Evolutionary conservation across 768 basidiomycete species (phyloP), one percentile per base, ranked within the genome.

Genomic region (Tricholoma saponaceum): DNA sequence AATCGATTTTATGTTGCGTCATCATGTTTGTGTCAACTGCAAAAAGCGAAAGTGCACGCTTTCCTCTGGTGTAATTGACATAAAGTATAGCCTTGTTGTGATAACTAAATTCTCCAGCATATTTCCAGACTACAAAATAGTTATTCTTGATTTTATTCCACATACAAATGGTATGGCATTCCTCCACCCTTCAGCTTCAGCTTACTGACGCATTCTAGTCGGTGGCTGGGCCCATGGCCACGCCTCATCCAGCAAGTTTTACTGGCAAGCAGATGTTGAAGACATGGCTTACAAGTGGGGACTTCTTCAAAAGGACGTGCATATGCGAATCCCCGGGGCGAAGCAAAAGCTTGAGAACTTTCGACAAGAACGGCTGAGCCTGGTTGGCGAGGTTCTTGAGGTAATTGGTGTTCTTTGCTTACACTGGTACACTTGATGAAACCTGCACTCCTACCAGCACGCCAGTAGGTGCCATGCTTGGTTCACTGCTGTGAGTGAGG

Each of bases 211-310:
- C 23, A 10, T 9, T 18, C 14, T 25, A 75, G 73, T 68, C 28
- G 67, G 69, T 23, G 70, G 67, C 10, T 68, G 69, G 67, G 28
- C 66, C 3, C 67, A 69, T 57, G 67, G 67, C 1, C 58, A 66
- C 49, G 47, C 61, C 5, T 67, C 66, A 9, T 54, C 25, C 2
- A 73, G 70, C 51, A 64, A 64, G 35, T 76, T 66, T 49, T 76
- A 69, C 58, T 76, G 73, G 74, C 62, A 61, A 18, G 26, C 43
- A 3, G 75, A 76, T 51, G 64, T 77, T 18, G 49, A 62, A 7
- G 44, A 61, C 2, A 67, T 74, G 55, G 59, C 62, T 4, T 9
- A 22, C 12, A 56, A 52, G 25, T 60, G 69, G 16, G 64, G 28
- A 1, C 55, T 2, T 0, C 58, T 64, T 10, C 55, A 67, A 20